Evolutionary conservation across 2,329 filamentous ascomycete genomes (phyloP), one percentile per base, ranked within the genome.

Genomic region (Colletotrichum euphorbiae): DNA sequence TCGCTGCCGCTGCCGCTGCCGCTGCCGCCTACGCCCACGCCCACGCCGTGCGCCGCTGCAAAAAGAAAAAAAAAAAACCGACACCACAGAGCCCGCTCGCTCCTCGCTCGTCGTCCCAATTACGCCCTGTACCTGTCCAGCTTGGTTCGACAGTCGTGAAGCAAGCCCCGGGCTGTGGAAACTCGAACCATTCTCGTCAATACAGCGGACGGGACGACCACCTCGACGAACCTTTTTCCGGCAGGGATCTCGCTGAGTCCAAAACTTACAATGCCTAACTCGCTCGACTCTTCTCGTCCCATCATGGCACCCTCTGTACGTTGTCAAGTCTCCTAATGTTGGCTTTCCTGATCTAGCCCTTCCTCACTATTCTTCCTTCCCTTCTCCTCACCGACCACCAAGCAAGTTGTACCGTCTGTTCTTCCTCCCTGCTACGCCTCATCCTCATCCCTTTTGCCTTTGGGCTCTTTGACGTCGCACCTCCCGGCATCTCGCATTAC

Each of bases 301-400:
- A 89, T 89, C 77, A 88, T 89, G 87, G 85, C 85, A 68, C 84
- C 86, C 54, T 89, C 87, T 75, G 87, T 89, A 87, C 62, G 87
- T 86, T 69, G 70, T 68, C 69, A 56, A 21, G 50, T 46, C 61
- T 54, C 40, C 64, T 52, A 52, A 59, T 58, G 24, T 65, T 48
- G 46, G 13, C 40, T 40, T 68, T 46, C 52, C 60, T 62, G 36
- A 45, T n/a, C 19, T 46, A 7, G 36, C 42, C 33, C 12, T 46
- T 13, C 42, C 33, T 31, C 21, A 36, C 57, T 45, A 17, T 43
- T 40, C 19, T 58, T 54, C 31, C 24, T 15, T 52, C 13, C 48
- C 28, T 33, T 36, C 28, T 52, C 21, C 48, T 38, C 36, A 38
- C 12, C 36, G 3, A 38, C 36, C 36, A 15, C 36, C 36, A 38